Conservation (phyloP, 352 stramenopile species). For the Phytophthora tubulina region DNA sequence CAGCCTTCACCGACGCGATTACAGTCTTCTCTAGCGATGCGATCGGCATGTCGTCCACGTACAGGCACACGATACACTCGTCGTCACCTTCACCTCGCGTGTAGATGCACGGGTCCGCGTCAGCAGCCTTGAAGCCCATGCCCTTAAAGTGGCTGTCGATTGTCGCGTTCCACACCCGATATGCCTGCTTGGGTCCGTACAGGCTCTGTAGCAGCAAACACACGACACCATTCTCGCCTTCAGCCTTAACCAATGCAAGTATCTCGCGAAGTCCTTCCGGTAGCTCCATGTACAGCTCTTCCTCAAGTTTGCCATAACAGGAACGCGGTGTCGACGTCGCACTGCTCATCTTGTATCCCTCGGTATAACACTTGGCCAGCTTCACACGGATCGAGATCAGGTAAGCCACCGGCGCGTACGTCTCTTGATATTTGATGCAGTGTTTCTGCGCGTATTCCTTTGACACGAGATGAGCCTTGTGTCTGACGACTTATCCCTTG, state of each 20-base stretch:
- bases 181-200: slow-evolving; percentile 27
- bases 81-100: slow-evolving; percentile 18
- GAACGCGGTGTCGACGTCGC: slow-evolving; percentile 1
- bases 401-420: slow-evolving; percentile 6
- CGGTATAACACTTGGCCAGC: background rate
- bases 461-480: no score
- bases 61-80: slow-evolving; percentile 23
- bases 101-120: slow-evolving; percentile 32
- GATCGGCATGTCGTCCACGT: no score
- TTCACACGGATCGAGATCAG: background rate
- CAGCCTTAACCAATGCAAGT: background rate
- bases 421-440: slow-evolving; percentile 6
- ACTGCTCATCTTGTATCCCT: slow-evolving; percentile 11
- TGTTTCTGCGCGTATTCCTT: slow-evolving; percentile 6
- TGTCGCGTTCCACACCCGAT: slow-evolving; percentile 28
- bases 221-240: background rate
- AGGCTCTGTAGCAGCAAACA: background rate
- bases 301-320: slow-evolving; percentile 15
- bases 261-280: background rate
- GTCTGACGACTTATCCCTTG: no score
- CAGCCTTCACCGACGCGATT: no score
- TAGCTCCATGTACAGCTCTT: slow-evolving; percentile 19
- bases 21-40: no score
- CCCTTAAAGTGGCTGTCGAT: slow-evolving; percentile 28
- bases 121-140: slow-evolving; percentile 38